Conservation (phyloP, 306 rosid species). For the Dryas drummondii region DNA sequence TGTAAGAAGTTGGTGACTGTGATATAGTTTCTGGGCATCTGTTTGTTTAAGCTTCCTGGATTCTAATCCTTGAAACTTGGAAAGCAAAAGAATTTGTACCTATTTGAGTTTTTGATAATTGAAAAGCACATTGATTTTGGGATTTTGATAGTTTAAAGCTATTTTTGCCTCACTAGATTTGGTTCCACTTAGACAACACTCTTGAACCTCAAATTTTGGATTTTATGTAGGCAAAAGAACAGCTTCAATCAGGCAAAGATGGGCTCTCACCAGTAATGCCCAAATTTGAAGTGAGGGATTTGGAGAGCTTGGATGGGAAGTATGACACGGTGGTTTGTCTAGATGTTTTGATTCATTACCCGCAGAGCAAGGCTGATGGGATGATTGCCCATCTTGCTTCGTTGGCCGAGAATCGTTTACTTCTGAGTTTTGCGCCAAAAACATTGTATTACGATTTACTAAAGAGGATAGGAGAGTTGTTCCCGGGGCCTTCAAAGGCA, state of each 20-base stretch:
- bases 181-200: no score
- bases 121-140: background rate
- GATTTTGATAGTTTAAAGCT: background rate
- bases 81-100: no score
- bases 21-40: background rate
- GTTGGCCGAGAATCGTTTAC: conserved; percentile 68
- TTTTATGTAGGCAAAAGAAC: conserved; percentile 62
- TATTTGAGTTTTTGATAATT: background rate
- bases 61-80: no score
- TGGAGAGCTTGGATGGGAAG: conserved; percentile 86
- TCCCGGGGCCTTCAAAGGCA: conserved; percentile 97
- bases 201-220: background rate
- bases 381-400: conserved; percentile 93
- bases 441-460: conserved; percentile 73
- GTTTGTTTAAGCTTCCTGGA: no score
- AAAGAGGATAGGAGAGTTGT: conserved; percentile 92
- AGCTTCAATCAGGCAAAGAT: conserved; percentile 39
- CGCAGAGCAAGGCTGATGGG: conserved; percentile 85
- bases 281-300: conserved; percentile 72
- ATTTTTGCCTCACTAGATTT: background rate
- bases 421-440: conserved; percentile 93
- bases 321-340: conserved; percentile 75
- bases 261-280: conserved; percentile 48
- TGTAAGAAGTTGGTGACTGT: background rate
- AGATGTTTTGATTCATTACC: conserved; percentile 90